Conservation (phyloP, 2,329 filamentous ascomycete genomes). For the Penicillium glabrum region DNA sequence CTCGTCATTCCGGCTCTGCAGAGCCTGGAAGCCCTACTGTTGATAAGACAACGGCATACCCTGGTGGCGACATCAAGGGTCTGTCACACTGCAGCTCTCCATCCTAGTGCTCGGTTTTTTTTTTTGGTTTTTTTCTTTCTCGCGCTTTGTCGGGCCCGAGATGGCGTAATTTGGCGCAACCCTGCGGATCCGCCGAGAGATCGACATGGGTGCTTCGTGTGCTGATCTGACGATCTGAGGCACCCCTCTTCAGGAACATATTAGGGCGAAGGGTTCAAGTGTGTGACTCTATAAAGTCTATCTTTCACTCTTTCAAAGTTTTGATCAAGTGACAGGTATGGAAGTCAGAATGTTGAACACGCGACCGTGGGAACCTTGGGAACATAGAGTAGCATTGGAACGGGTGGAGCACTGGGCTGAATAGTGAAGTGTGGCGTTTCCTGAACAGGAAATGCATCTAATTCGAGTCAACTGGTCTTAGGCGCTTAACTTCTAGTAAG, state of each 20-base stretch:
- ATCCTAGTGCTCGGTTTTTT: not conserved
- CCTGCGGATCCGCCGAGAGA: not conserved
- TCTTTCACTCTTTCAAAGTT: not conserved
- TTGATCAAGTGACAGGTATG: not conserved
- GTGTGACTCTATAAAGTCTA: not conserved
- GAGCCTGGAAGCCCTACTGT: not conserved
- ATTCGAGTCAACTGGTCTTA: not conserved
- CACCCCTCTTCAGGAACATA: not conserved
- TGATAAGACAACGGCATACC: no score
- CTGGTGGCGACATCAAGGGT: not conserved
- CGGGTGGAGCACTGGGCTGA: not conserved
- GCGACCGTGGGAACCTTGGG: not conserved
- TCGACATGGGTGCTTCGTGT: not conserved
- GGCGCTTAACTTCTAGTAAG: no score
- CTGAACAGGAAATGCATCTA: not conserved
- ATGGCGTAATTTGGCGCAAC: not conserved
- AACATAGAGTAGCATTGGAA: not conserved
- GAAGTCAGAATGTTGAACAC: not conserved
- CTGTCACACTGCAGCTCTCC: slow-evolving; percentile 2
- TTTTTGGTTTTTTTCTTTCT: not conserved
- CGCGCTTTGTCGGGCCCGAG: not conserved
- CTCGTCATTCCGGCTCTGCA: not conserved
- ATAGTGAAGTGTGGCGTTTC: not conserved
- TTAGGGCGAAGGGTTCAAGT: not conserved
- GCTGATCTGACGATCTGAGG: not conserved